Conservation (phyloP, 805 yeast genomes). For the Teunomyces kruisii region DNA sequence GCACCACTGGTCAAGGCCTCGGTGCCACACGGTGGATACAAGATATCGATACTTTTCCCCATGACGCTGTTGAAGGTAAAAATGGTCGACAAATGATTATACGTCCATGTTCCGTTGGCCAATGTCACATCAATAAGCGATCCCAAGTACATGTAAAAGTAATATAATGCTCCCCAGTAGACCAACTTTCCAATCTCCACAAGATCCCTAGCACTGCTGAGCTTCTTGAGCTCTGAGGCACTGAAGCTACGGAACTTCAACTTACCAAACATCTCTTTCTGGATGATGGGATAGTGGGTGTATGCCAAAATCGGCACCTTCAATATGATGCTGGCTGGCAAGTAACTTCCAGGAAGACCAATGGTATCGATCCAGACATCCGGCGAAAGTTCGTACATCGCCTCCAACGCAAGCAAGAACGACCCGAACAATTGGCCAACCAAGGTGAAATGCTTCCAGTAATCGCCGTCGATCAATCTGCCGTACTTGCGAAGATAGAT, state of each 20-base stretch:
- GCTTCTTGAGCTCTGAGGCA: constrained; percentile 14
- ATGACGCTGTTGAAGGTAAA: constrained; percentile 51
- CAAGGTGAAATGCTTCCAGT: constrained; percentile 80
- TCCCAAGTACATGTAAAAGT: constrained; percentile 65
- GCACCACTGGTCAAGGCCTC: constrained; percentile 35
- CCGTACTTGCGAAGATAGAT: constrained; percentile 55
- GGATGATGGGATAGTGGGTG: constrained; percentile 93
- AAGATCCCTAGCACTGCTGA: constrained; percentile 10
- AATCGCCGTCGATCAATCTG: constrained; percentile 61
- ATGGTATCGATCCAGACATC: constrained; percentile 94
- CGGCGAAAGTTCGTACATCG: constrained; percentile 66
- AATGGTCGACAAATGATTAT: constrained; percentile 61
- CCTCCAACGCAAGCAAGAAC: constrained; percentile 63
- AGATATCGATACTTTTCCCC: constrained; percentile 37
- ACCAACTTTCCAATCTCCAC: constrained; percentile 35
- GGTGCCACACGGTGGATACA: constrained; percentile 91
- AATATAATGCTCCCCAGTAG: constrained; percentile 74
- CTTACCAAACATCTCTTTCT: constrained; percentile 79
- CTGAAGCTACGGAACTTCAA: constrained; percentile 33
- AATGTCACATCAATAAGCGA: constrained; percentile 61
- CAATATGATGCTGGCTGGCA: constrained; percentile 54
- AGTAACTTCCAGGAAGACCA: constrained; percentile 89
- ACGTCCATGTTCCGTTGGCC: constrained; percentile 92
- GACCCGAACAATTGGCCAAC: constrained; percentile 89
- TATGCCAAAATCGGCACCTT: constrained; percentile 80